phyloP scores from a whole-genome alignment of 106 monocot genomes.

The Posidonia australis region DNA sequence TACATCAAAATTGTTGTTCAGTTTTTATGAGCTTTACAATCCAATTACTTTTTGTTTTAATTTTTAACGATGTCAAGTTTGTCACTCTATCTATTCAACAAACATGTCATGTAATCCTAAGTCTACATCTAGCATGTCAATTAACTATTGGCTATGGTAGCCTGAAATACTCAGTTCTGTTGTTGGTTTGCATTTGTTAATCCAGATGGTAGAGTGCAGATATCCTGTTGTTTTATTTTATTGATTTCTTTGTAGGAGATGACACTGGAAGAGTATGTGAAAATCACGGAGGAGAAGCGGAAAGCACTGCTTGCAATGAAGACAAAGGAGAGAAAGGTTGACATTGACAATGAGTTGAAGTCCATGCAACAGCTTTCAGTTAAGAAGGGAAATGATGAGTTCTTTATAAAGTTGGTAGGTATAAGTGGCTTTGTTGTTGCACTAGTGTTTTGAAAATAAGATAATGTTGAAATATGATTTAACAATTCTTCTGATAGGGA shows the following conservation, averaged over 20 bases:
- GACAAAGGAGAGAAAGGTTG: slow-evolving; percentile 18
- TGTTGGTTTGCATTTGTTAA: neutral
- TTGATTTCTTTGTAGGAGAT: slow-evolving; percentile 14
- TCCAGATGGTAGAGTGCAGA: neutral
- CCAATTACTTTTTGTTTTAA: too few species aligned
- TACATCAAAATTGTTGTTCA: too few species aligned
- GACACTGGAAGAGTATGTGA: slow-evolving; percentile 26
- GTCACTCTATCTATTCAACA: too few species aligned
- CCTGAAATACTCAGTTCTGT: neutral
- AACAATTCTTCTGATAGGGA: neutral
- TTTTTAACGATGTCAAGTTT: too few species aligned
- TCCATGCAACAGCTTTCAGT: slow-evolving; percentile 23
- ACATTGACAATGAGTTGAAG: slow-evolving; percentile 17
- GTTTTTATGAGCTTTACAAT: too few species aligned
- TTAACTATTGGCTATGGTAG: too few species aligned
- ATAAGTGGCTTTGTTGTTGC: neutral
- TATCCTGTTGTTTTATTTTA: neutral
- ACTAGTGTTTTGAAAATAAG: neutral
- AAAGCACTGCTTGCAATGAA: slow-evolving; percentile 17
- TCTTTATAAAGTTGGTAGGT: slow-evolving; percentile 23
- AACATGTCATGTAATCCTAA: too few species aligned
- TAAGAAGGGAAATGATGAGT: slow-evolving; percentile 19
- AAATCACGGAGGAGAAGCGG: slow-evolving; percentile 20
- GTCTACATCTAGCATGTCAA: too few species aligned
- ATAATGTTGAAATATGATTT: neutral